These are phyloP conservation scores for Odontarrhena argentea DNA, from an alignment of 345 rosid genomes.

Conservation along the genomic window DNA sequence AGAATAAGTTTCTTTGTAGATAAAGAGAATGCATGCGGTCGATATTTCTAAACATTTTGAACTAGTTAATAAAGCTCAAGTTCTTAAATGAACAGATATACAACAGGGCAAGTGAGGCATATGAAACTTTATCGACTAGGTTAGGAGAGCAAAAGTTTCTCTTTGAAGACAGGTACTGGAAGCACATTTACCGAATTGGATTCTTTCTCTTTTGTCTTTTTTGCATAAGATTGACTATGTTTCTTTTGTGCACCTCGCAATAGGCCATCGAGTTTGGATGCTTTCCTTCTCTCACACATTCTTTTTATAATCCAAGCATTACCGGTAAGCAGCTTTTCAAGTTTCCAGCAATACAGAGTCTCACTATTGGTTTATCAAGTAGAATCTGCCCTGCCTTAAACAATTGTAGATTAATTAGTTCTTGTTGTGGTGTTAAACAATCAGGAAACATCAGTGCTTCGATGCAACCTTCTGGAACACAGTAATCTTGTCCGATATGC, in stretches of 20 bases:
- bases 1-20: neutral
- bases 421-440: conserved; percentile 13
- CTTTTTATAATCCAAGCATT: conserved; percentile 71
- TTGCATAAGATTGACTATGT: conserved; percentile 5
- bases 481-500: conserved; percentile 66
- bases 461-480: conserved; percentile 61
- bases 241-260: conserved; percentile 11
- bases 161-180: conserved; percentile 67
- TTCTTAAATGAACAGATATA: conserved; percentile 59
- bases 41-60: neutral
- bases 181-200: neutral
- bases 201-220: conserved; percentile 5
- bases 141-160: conserved; percentile 72
- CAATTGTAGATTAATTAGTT: conserved; percentile 4
- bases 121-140: conserved; percentile 77
- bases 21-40: neutral
- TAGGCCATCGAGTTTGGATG: conserved; percentile 96
- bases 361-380: neutral
- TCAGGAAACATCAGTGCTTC: conserved; percentile 74
- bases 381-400: conserved; percentile 7
- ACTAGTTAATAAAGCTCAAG: neutral
- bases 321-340: conserved; percentile 63
- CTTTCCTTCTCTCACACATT: conserved; percentile 65
- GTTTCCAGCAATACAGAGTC: neutral
- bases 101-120: conserved; percentile 66